Evolutionary conservation across 257 asterid species (phyloP).

Genomic region (Solanum arcanum): DNA sequence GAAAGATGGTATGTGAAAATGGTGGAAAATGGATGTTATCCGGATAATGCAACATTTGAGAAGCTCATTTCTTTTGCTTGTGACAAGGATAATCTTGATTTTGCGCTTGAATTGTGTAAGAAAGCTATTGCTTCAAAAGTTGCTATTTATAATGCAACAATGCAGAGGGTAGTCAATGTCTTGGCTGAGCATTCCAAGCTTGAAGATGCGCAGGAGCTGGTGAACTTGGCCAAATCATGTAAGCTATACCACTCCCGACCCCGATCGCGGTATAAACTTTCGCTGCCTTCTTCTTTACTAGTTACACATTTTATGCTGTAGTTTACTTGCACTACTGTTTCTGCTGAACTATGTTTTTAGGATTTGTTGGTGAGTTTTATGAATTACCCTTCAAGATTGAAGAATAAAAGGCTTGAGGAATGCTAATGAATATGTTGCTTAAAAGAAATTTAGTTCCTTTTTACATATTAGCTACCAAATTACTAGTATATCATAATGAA

Average conservation of each 20-base stretch:
- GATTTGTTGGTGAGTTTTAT: not conserved
- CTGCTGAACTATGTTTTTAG: not conserved
- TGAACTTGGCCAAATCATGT: not conserved
- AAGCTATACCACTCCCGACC: not conserved
- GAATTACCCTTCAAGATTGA: not conserved
- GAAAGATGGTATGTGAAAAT: conserved; percentile 27
- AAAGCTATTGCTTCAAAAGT: not conserved
- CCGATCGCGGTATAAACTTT: not conserved
- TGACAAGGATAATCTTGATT: conserved; percentile 27
- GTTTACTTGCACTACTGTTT: not conserved
- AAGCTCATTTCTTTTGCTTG: conserved; percentile 27
- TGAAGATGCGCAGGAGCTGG: not conserved
- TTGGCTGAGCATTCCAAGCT: not conserved
- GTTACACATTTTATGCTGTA: not conserved
- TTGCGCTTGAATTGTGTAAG: conserved; percentile 32
- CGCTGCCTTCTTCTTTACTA: not conserved
- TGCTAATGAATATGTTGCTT: not conserved
- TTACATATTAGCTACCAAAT: not conserved
- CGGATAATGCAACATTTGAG: conserved; percentile 22
- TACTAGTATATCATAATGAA: not conserved
- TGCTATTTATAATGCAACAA: not conserved
- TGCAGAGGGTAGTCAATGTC: not conserved
- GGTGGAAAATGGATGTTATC: conserved; percentile 10
- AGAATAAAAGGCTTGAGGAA: not conserved
- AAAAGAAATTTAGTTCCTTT: not conserved